These are phyloP conservation scores for Globisporangium camurandrum DNA, from an alignment of 352 stramenopile species.

Conservation along the genomic window DNA sequence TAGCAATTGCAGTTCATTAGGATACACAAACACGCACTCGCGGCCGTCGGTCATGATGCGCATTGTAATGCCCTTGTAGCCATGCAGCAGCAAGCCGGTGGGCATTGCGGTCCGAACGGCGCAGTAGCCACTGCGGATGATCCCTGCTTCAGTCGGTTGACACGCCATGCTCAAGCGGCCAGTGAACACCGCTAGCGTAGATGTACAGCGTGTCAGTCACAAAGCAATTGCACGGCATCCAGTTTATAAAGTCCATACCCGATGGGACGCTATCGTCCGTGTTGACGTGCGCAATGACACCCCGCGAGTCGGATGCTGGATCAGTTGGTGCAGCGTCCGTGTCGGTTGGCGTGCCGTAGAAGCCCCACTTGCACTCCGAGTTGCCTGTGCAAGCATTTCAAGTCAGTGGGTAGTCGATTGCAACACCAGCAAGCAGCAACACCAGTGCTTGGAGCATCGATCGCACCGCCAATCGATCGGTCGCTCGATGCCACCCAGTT, in stretches of 20 bases:
- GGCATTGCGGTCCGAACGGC: conserved; percentile 61
- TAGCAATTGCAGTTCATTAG: not conserved
- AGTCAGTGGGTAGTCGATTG: too few relatives aligned
- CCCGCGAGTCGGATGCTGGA: conserved; percentile 16
- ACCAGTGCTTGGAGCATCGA: not conserved
- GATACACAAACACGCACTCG: conserved; percentile 26
- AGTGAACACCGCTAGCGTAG: conserved; percentile 56
- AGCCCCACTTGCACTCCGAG: conserved; percentile 66
- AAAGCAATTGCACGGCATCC: too few relatives aligned
- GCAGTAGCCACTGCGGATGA: conserved; percentile 82
- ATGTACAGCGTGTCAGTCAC: not conserved
- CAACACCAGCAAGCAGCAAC: not conserved
- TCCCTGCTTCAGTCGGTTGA: conserved; percentile 64
- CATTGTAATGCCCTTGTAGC: conserved; percentile 81
- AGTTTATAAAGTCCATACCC: conserved; percentile 16
- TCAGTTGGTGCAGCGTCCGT: conserved; percentile 11
- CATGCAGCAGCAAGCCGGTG: conserved; percentile 47
- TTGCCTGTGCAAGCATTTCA: conserved; percentile 19
- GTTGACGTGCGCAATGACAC: conserved; percentile 34
- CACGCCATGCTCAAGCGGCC: conserved; percentile 64
- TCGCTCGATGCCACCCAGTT: conserved; percentile 75
- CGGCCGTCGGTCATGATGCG: conserved; percentile 82
- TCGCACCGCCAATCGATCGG: conserved; percentile 66
- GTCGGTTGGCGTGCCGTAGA: conserved; percentile 26
- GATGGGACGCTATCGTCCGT: conserved; percentile 44